Percentiles rank a stretch among this genome's conserved stretches.
phyloP scores from a whole-genome alignment of 306 rosid species.

The Sechiopsis laciniata region DNA sequence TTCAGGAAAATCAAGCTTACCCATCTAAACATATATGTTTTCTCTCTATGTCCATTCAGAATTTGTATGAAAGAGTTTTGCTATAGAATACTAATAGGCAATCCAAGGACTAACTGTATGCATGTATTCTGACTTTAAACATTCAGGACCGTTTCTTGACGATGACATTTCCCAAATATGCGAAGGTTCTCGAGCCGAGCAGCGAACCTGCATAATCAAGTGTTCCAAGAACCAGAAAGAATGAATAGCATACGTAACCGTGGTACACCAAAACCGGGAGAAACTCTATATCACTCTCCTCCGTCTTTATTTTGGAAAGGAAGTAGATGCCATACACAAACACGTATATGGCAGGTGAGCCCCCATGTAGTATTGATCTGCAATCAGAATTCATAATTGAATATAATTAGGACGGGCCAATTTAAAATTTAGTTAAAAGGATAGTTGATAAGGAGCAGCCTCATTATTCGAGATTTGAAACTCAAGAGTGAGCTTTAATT shows the following conservation, averaged over 20 bases:
- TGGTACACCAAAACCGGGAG: constrained; percentile 25
- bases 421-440: no score
- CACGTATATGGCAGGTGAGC: constrained; percentile 28
- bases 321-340: constrained; percentile 30
- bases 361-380: constrained; percentile 28
- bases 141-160: not conserved
- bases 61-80: no score
- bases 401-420: no score
- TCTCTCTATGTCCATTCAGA: no score
- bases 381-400: not conserved
- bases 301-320: constrained; percentile 13
- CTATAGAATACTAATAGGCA: no score
- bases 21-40: no score
- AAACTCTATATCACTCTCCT: not conserved
- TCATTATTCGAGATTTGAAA: no score
- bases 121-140: no score
- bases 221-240: constrained; percentile 29
- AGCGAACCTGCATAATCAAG: not conserved
- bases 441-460: no score
- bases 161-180: not conserved
- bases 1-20: no score
- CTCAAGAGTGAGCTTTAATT: no score
- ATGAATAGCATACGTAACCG: constrained; percentile 28
- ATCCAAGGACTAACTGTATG: no score
- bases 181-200: not conserved